Conservation (phyloP, 768 basidiomycete species). For the Scleroderma citrinum region DNA sequence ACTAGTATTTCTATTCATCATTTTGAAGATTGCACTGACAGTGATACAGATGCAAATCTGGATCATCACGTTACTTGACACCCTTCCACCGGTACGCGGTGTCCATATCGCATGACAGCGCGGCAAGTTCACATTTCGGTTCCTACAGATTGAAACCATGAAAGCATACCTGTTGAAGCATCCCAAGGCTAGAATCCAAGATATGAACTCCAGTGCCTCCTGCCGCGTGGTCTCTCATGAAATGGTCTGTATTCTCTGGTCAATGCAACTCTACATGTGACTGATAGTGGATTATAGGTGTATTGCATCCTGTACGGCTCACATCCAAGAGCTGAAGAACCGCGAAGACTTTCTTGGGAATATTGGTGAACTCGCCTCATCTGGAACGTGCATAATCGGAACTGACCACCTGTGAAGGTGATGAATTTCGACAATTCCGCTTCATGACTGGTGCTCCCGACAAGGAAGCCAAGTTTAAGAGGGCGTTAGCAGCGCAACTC, state of each 20-base stretch:
- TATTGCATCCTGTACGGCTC: slow-evolving; percentile 67
- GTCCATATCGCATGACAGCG: not conserved
- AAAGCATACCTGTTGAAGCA: slow-evolving; percentile 50
- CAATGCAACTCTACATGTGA: not conserved
- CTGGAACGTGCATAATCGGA: not conserved
- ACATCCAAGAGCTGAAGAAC: slow-evolving; percentile 57
- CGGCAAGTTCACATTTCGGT: not conserved
- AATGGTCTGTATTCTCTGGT: slow-evolving; percentile 39
- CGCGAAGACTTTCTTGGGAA: slow-evolving; percentile 49
- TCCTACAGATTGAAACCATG: slow-evolving; percentile 47
- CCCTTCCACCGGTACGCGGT: slow-evolving; percentile 41
- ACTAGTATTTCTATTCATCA: slow-evolving; percentile 2
- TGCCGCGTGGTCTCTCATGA: slow-evolving; percentile 60
- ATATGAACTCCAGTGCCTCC: slow-evolving; percentile 42
- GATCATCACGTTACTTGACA: slow-evolving; percentile 39
- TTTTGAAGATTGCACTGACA: not conserved
- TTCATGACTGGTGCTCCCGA: slow-evolving; percentile 69
- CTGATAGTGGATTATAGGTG: slow-evolving; percentile 37
- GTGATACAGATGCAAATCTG: slow-evolving; percentile 39
- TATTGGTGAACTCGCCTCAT: slow-evolving; percentile 33
- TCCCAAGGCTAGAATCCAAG: slow-evolving; percentile 47
- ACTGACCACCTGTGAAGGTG: slow-evolving; percentile 25
- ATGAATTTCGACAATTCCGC: slow-evolving; percentile 55
- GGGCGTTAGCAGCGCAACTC: slow-evolving; percentile 38
- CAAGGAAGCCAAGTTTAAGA: slow-evolving; percentile 60